Conservation (phyloP, 768 basidiomycete species). For the Agrocybe praecox region DNA sequence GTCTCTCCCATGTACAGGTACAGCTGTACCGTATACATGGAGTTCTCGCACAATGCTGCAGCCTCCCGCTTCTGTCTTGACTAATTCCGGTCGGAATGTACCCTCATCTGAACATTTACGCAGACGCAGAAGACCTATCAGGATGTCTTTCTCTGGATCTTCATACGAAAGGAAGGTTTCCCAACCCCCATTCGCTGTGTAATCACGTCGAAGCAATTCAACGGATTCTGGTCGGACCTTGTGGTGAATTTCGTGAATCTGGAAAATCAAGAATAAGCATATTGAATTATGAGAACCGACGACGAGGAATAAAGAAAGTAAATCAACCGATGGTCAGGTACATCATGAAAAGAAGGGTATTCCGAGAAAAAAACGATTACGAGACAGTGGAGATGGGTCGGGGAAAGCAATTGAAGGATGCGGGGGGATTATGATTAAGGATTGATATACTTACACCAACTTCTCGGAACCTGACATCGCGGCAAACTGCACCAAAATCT, state of each 20-base stretch:
- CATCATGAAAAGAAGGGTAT: constrained; percentile 1
- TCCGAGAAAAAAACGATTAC: constrained; percentile 1
- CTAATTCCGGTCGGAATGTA: constrained; percentile 92
- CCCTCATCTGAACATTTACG: constrained; percentile 97
- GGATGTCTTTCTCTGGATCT: constrained; percentile 95
- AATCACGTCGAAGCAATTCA: constrained; percentile 94
- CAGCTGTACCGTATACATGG: constrained; percentile 98
- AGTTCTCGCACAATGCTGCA: constrained; percentile 94
- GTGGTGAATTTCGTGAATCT: constrained; percentile 99
- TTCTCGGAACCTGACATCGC: constrained; percentile 97
- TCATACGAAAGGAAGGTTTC: constrained; percentile 99
- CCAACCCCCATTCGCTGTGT: constrained; percentile 98
- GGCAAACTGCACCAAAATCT: constrained; percentile 96
- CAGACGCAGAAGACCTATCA: constrained; percentile 89
- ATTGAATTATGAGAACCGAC: not conserved
- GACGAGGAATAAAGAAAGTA: not conserved
- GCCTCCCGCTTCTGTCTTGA: constrained; percentile 72
- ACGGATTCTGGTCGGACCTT: constrained; percentile 95
- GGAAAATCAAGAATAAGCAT: constrained; percentile 10
- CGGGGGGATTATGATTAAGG: not conserved
- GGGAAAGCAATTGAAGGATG: not conserved
- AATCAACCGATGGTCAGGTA: constrained; percentile 7
- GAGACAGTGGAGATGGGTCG: constrained; percentile 12
- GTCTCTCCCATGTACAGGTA: constrained; percentile 95
- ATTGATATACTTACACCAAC: constrained; percentile 76